Evolutionary conservation across 495 filamentous ascomycete genomes (phyloP), one percentile per base, ranked within the genome.

Genomic region (Neurospora discreta): DNA sequence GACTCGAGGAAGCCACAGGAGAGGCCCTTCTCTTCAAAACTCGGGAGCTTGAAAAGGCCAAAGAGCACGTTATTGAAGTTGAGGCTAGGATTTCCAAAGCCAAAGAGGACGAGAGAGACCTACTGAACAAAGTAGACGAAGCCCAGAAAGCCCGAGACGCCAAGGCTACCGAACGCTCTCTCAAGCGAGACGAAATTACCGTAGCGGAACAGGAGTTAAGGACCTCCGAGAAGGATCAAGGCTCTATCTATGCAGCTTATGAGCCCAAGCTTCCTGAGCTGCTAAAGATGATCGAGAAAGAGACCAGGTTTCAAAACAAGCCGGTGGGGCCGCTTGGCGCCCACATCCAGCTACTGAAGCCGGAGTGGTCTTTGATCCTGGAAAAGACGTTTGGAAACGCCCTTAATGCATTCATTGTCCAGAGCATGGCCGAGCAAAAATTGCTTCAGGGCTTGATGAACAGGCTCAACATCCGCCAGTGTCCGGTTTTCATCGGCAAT

Each of bases 301-400:
- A 97, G 69, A 74, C 70, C 2, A 80, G 88, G 1, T 98, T 95
- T 74, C 79, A 81, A 30, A 82, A 85, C 43, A 91, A 86, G 58
- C 95, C 96, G 67, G 84, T 98, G 41, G 95, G 95, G 0, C 95
- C 95, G 0, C 85, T 98, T 15, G 96, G 93, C 30, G 81, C 87
- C 11, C 86, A 93, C 75, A 84, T 98, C 30, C 88, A 87, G 69
- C 80, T 98, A 43, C 83, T 89, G 33, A 89, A 95, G 72, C 91
- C 92, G 7, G 83, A 91, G 76, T 99, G 95, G 95, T 90, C 90
- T 7, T 88, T 85, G n/a, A 88, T 94, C 69, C 78, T 98, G 10
- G 95, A 99, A 77, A 89, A 85, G 71, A 85, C 86, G 4, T 81
- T 97, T 52, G 92, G 92, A 65, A 76, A 69, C 6, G 85, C 77